phyloP scores from a whole-genome alignment of 208 protist genomes.

The Crithidia thermophila region DNA sequence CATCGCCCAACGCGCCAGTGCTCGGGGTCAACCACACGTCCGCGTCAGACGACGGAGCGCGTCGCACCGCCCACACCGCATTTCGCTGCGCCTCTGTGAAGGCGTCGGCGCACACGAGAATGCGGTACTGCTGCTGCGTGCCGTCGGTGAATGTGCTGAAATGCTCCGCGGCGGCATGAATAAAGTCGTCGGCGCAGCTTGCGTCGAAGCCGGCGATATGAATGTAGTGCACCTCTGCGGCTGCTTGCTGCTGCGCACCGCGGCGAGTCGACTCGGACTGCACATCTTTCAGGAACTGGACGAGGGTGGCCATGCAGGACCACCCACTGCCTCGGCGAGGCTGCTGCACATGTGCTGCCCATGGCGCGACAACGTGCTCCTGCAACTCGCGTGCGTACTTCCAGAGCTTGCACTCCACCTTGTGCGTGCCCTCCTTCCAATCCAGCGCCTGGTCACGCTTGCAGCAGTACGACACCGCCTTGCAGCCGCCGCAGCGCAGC shows the following conservation, averaged over 20 bases:
- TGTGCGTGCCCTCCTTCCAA: constrained; percentile 71
- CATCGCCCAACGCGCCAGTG: constrained; percentile 47
- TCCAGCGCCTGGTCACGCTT: constrained; percentile 73
- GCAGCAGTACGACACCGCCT: constrained; percentile 77
- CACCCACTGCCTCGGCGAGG: constrained; percentile 15
- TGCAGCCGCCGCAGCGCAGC: constrained; percentile 72
- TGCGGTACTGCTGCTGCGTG: constrained; percentile 28
- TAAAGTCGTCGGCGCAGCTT: constrained; percentile 27
- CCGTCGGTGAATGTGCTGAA: background rate
- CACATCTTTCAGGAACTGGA: constrained; percentile 45
- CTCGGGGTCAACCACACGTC: constrained; percentile 24
- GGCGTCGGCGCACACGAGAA: constrained; percentile 56
- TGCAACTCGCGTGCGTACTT: constrained; percentile 43
- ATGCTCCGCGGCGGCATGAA: constrained; percentile 1
- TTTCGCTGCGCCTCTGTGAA: constrained; percentile 52
- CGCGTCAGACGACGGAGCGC: background rate
- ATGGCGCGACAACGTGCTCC: constrained; percentile 40
- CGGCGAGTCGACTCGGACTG: constrained; percentile 7
- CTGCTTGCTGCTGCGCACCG: background rate
- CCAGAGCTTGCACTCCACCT: constrained; percentile 62
- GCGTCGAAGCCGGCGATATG: constrained; percentile 35
- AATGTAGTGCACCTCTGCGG: constrained; percentile 21
- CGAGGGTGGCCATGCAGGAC: constrained; percentile 34
- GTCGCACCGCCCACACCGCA: constrained; percentile 54
- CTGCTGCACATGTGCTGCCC: constrained; percentile 9